Evolutionary conservation across 345 rosid genomes (phyloP), one percentile per base, ranked within the genome.

Genomic region (Hypericum perforatum): DNA sequence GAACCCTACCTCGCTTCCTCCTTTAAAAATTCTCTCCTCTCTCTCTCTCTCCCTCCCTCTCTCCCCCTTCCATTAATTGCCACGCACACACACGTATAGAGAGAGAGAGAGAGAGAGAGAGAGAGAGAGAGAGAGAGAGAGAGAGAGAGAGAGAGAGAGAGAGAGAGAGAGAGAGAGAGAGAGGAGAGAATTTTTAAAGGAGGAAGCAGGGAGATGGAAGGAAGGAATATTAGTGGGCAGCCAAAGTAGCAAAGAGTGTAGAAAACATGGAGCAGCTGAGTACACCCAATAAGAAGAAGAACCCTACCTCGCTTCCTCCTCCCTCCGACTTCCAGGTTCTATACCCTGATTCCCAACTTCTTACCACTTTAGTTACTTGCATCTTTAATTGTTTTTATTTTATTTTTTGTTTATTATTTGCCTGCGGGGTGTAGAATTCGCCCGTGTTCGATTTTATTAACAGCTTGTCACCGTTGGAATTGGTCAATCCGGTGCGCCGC

Each of bases 381-480:
- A 16, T 38, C n/a, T n/a, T 7, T 32, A 32, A 43, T 45, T 3
- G 16, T 29, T 36, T 10, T 3, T 38, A 9, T 6, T 11, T 59
- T 11, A 7, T 36, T 13, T 29, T 13, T 56, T 37, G 45, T 37
- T 52, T 11, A 16, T 13, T 22, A 14, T 10, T 6, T 6, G 8
- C 10, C 14, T 38, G 6, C 5, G 11, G 13, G 29, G 6, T 7
- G 11, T 78, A 84, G 94, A 78, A 78, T 71, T 84, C 94, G 53
- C 94, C 85, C 3, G 82, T 81, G 11, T 84, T 79, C 61, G 77
- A 76, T 56, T 84, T 71, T 69, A 84, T 84, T 12, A 76, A 63
- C 62, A 80, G 61, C 8, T 83, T 84, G 40, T 84, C 85, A 0
- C 88, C 94, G 8, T 64, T 81, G 12, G 83, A 78, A 41, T 65